Evolutionary conservation across 352 stramenopile species (phyloP).

Genomic region (Globisporangium lucens): DNA sequence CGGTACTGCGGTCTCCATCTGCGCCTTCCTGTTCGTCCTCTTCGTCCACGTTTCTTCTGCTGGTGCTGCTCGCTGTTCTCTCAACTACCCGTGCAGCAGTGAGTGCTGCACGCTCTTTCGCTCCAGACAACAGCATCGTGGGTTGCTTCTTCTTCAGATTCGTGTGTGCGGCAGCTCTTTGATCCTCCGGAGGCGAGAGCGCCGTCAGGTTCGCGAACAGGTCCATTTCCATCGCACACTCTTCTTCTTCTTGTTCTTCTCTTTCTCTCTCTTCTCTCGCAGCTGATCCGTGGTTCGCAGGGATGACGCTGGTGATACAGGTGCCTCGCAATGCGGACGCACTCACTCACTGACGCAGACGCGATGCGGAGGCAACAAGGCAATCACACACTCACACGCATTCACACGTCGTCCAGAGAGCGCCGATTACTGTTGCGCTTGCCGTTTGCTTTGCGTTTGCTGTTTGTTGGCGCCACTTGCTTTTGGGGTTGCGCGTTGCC

Average conservation of each 20-base stretch:
- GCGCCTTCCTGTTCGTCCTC: background rate
- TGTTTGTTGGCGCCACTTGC: background rate
- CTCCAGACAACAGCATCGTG: background rate
- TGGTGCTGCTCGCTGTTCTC: background rate
- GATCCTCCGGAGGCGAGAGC: constrained; percentile 7
- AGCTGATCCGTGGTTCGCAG: background rate
- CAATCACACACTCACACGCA: background rate
- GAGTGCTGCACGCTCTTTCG: background rate
- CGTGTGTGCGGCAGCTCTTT: background rate
- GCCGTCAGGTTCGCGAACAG: constrained; percentile 14
- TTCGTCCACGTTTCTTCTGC: background rate
- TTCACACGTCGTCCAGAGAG: background rate
- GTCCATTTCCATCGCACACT: constrained; percentile 7
- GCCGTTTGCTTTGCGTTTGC: background rate
- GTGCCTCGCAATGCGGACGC: background rate
- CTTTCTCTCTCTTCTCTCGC: background rate
- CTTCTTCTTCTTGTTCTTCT: background rate
- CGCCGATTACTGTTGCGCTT: background rate
- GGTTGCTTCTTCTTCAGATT: background rate
- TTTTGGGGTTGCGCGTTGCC: background rate
- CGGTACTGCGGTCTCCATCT: constrained; percentile 2
- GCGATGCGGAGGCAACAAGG: background rate
- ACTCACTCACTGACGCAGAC: background rate
- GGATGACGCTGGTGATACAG: background rate
- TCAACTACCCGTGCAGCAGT: background rate